Evolutionary conservation across 139 green algal genomes (phyloP).

Genomic region (Chlorella sp.): DNA sequence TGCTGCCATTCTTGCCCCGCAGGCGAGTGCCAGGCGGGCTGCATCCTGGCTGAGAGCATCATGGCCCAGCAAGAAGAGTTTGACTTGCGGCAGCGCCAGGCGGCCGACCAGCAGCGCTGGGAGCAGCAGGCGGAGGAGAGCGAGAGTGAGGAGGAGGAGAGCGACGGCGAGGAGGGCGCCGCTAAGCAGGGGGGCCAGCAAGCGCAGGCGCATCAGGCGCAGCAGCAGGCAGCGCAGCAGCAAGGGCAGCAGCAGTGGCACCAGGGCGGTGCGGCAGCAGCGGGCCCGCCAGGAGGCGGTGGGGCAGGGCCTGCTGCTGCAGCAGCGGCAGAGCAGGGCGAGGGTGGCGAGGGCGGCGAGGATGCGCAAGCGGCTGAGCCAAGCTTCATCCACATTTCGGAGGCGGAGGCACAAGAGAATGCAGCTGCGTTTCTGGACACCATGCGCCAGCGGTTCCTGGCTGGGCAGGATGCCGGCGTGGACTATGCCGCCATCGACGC

Average conservation of each 20-base stretch:
- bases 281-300: neutral
- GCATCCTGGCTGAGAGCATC: conserved; percentile 29
- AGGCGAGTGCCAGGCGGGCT: neutral
- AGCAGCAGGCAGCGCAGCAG: neutral
- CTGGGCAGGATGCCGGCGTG: conserved; percentile 55
- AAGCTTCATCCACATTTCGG: neutral
- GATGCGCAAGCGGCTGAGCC: neutral
- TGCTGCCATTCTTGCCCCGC: neutral
- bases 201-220: neutral
- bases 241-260: no score
- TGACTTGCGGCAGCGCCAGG: conserved; percentile 22
- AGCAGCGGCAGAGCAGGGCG: no score
- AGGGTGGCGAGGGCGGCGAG: no score
- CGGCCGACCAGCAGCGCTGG: conserved; percentile 42
- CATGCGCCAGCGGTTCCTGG: conserved; percentile 81
- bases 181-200: neutral
- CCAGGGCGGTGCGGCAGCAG: no score
- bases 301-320: no score
- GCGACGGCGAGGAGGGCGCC: conserved; percentile 28
- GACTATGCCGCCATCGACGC: conserved; percentile 65
- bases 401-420: conserved; percentile 24
- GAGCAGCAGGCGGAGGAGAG: neutral
- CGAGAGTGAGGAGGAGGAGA: conserved; percentile 47
- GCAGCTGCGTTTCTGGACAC: conserved; percentile 62
- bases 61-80: conserved; percentile 63